Evolutionary conservation across 2,329 filamentous ascomycete genomes (phyloP).

Genomic region (Microcyclosporella mali): DNA sequence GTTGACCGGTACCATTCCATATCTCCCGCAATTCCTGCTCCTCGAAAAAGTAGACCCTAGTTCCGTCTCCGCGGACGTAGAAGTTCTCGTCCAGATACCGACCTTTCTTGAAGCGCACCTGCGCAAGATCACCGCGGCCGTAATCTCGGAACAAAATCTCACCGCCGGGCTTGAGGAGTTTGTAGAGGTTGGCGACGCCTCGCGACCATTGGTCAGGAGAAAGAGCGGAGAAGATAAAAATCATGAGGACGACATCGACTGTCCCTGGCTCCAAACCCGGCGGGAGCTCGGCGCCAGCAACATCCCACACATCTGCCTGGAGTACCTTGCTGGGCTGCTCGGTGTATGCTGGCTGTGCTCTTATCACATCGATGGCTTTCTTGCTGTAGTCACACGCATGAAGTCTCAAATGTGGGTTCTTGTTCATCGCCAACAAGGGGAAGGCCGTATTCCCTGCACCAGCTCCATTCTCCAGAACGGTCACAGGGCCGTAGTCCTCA

Average conservation of each 20-base stretch:
- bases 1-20: constrained; percentile 53
- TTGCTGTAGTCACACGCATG: constrained; percentile 97
- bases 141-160: constrained; percentile 94
- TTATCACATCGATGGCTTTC: constrained; percentile 89
- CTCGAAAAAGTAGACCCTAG: constrained; percentile 96
- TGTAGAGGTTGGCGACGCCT: constrained; percentile 74
- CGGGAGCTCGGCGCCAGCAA: constrained; percentile 62
- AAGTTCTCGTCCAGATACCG: constrained; percentile 95
- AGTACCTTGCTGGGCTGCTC: constrained; percentile 48
- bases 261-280: constrained; percentile 69
- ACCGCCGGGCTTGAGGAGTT: constrained; percentile 84
- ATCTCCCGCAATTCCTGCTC: constrained; percentile 72
- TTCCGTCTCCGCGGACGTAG: constrained; percentile 91
- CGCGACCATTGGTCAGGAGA: constrained; percentile 77
- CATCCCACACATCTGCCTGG: constrained; percentile 93
- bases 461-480: constrained; percentile 84
- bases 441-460: constrained; percentile 96
- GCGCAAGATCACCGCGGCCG: constrained; percentile 87
- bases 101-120: constrained; percentile 95
- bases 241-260: constrained; percentile 87
- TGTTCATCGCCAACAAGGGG: constrained; percentile 76
- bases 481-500: constrained; percentile 61
- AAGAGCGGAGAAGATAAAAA: constrained; percentile 95
- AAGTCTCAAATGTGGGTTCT: constrained; percentile 73
- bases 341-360: constrained; percentile 69